These are phyloP conservation scores for Pseudogymnoascus sp. DNA, from an alignment of 2,329 filamentous ascomycete genomes.

Conservation along the genomic window DNA sequence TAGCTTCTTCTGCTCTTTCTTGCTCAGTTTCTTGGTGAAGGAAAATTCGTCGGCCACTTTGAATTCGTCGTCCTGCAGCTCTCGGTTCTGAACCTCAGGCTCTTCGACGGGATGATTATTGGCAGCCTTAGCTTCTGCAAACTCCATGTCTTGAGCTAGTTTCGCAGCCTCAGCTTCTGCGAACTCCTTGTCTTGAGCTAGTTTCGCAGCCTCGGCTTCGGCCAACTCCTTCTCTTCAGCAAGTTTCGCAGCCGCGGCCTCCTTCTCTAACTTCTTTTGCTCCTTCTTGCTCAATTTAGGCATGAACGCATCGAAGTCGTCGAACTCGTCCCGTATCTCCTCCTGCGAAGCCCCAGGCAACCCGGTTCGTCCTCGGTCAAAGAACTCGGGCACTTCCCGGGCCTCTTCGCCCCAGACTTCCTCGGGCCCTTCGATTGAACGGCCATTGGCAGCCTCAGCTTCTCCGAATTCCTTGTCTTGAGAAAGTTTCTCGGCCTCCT, in stretches of 20 bases:
- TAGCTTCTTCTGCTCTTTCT: conserved; percentile 3
- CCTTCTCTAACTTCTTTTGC: conserved; percentile 34
- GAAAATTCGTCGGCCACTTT: conserved; percentile 18
- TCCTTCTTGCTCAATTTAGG: conserved; percentile 42
- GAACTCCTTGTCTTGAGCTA: not conserved
- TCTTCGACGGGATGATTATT: not conserved
- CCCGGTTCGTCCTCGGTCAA: not conserved
- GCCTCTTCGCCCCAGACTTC: not conserved
- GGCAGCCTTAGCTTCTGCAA: not conserved
- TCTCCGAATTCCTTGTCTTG: not conserved
- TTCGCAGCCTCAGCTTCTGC: not conserved
- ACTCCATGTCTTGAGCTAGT: not conserved
- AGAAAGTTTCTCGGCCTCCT: conserved; percentile 1
- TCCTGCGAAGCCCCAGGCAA: not conserved
- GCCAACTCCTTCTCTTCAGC: not conserved
- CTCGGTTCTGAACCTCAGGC: not conserved
- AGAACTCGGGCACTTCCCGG: conserved; percentile 16
- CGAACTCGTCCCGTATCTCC: conserved; percentile 8
- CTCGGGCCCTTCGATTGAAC: not conserved
- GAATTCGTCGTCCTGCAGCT: not conserved
- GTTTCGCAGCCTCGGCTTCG: not conserved
- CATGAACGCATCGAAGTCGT: conserved; percentile 23
- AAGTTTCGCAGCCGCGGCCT: not conserved
- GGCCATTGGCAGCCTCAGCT: not conserved
- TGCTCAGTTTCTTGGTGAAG: not conserved